These are phyloP conservation scores for Phytophthora fragariaefolia DNA, from an alignment of 352 stramenopile genomes.

Conservation along the genomic window DNA sequence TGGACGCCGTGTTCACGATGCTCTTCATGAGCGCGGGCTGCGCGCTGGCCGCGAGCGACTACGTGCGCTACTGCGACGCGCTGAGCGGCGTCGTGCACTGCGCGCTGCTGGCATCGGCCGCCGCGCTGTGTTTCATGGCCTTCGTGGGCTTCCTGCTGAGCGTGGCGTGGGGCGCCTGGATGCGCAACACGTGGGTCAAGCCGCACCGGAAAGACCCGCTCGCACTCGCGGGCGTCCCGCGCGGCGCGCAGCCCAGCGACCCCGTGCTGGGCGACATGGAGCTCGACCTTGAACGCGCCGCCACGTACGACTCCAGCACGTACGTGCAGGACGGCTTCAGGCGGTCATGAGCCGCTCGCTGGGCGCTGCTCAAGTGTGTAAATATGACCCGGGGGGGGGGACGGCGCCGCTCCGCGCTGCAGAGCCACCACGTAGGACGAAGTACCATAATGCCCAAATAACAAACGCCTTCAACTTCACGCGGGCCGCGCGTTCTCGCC, in stretches of 20 bases:
- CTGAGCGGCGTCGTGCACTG: constrained; percentile 56
- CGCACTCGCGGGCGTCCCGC: constrained; percentile 2
- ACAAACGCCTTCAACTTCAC: constrained; percentile 18
- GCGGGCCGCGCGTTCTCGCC: not conserved
- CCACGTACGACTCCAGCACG: constrained; percentile 35
- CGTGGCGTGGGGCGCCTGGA: constrained; percentile 66
- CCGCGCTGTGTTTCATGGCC: constrained; percentile 62
- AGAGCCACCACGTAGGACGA: constrained; percentile 9
- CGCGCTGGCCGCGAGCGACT: constrained; percentile 68
- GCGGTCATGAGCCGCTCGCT: constrained; percentile 15
- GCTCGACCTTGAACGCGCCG: constrained; percentile 30
- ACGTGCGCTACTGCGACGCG: constrained; percentile 65
- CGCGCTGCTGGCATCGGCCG: constrained; percentile 49
- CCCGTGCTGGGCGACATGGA: constrained; percentile 30
- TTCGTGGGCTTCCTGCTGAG: constrained; percentile 70
- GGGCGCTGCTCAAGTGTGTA: constrained; percentile 17
- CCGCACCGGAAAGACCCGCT: constrained; percentile 25
- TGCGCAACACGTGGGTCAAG: constrained; percentile 45
- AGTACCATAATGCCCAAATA: constrained; percentile 39
- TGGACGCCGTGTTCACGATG: constrained; percentile 74
- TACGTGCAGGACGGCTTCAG: constrained; percentile 37
- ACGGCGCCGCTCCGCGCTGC: not conserved
- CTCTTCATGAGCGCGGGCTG: constrained; percentile 72
- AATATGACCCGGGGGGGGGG: constrained; percentile 27
- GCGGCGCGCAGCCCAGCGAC: constrained; percentile 1